phyloP scores from a whole-genome alignment of 2,329 filamentous ascomycete genomes.

The Waltergamsia citrina region DNA sequence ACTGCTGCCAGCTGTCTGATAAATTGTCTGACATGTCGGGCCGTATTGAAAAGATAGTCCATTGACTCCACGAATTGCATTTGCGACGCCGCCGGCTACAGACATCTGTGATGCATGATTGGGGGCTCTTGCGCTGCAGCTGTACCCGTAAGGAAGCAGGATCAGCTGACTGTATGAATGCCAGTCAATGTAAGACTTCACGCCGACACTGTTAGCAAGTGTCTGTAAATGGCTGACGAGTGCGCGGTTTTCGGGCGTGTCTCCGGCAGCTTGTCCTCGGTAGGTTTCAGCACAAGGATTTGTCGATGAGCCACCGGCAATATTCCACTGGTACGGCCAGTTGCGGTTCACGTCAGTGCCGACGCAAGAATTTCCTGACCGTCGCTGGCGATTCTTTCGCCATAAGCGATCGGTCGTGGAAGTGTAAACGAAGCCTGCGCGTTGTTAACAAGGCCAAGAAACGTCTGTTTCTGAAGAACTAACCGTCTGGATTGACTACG shows the following conservation, averaged over 20 bases:
- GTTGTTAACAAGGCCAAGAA: not conserved
- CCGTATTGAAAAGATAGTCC: conserved; percentile 25
- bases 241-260: conserved; percentile 36
- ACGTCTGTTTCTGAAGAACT: conserved; percentile 5
- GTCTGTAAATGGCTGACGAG: conserved; percentile 22
- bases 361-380: conserved; percentile 23
- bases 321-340: conserved; percentile 41
- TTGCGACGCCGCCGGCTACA: conserved; percentile 31
- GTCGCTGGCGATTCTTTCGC: conserved; percentile 42
- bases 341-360: conserved; percentile 45
- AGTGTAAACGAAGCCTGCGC: conserved; percentile 40
- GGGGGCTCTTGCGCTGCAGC: conserved; percentile 31
- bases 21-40: conserved; percentile 46
- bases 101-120: conserved; percentile 33
- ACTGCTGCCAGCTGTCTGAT: conserved; percentile 33
- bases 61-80: conserved; percentile 32
- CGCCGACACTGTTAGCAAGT: conserved; percentile 24
- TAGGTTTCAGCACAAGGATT: conserved; percentile 36
- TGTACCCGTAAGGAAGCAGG: conserved; percentile 45
- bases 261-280: conserved; percentile 24
- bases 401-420: conserved; percentile 43
- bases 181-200: conserved; percentile 51
- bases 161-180: conserved; percentile 50
- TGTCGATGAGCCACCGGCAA: conserved; percentile 32
- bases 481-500: conserved; percentile 51